Evolutionary conservation across 2,329 filamentous ascomycete genomes (phyloP), one percentile per base, ranked within the genome.

Genomic region (Exophiala alcalophila): DNA sequence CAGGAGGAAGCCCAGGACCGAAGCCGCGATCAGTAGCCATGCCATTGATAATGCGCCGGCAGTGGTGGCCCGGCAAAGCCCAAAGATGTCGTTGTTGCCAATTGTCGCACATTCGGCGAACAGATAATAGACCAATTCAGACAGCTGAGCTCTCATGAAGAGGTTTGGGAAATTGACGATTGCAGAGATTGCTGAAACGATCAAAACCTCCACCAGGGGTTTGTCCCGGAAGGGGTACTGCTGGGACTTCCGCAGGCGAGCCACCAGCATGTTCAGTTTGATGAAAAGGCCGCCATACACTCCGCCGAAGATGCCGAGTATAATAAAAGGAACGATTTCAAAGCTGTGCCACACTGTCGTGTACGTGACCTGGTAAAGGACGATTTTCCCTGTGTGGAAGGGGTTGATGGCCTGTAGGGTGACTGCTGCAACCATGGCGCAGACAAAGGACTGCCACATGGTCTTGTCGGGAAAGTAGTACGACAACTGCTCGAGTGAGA

Each of bases 371-470:
- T 98, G 90, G 62, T 95, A 98, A 40, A 97, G 71, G 31, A 97
- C 92, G 39, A 97, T 83, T 64, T 98, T 94, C 40, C 91, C 92
- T 1, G 90, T 94, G 39, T 92, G 80, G 63, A 97, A 96, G 4
- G 92, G 92, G 61, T 98, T 92, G 49, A 95, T 78, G 4, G 87
- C 87, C 64, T 97, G 91, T 4, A 98, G 73, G 10, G 89, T 88
- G 25, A 97, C 87, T 12, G 92, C 91, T 11, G 90, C 92, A n/a
- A 94, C 87, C 90, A 97, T 97, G 61, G 92, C 92, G 59, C 92
- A 97, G 27, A 98, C 92, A 60, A 98, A 98, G 59, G 89, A 95
- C 64, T 96, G 92, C 92, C 92, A 98, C 92, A 98, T 97, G 7
- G 92, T 97, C 66, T 97, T 97, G 67, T 97, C 91, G 0, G 92